Base-by-base conservation (phyloP, 163 green algal genomes). In the Trebouxia gelatinosa region DNA sequence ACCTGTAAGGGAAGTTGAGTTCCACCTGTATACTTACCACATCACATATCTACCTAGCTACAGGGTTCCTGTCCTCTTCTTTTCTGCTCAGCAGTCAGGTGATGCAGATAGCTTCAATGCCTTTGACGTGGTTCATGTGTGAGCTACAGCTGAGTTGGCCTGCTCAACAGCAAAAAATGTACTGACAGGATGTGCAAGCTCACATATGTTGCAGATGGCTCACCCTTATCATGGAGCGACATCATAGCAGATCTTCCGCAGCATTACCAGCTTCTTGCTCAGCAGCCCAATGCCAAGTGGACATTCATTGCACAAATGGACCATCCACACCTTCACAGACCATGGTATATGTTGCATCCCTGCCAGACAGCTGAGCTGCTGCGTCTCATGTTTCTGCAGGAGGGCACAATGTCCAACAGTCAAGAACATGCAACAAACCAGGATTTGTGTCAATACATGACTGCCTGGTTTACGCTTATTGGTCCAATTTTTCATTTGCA, bases 271-370 rank as follows among this genome's bases (percentile, higher is more conserved):
- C n/a, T 13, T 31, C 39, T 43, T 46, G 68, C 68, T 38, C 43
- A 61, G 5, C 3, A n/a, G 39, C 11, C 43, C 29, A 40, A 59
- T 62, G 43, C 68, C 39, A 26, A 11, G 31, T 76, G 68, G 68
- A 76, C 68, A 7, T 76, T 76, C n/a, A 43, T 76, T 43, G 32
- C 68, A 29, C 39, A 62, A 19, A 59, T 17, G 17, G 68, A 76
- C 21, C 68, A 76, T 17, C 68, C 46, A 5, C 68, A 76, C n/a
- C 40, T 76, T 23, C 31, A 34, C 16, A 28, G 6, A n/a, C 68
- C 68, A 6, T 76, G 68, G 68, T 76, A 76, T 31, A 76, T 76
- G 68, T 40, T 76, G 40, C 68, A 76, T 13, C 68, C 68, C 3
- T 76, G 68, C 28, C 68, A 76, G 32, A 76, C 68, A 29, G 40